phyloP scores from a whole-genome alignment of 192 early-diverging fungal species.

The Dissophora globulifera region DNA sequence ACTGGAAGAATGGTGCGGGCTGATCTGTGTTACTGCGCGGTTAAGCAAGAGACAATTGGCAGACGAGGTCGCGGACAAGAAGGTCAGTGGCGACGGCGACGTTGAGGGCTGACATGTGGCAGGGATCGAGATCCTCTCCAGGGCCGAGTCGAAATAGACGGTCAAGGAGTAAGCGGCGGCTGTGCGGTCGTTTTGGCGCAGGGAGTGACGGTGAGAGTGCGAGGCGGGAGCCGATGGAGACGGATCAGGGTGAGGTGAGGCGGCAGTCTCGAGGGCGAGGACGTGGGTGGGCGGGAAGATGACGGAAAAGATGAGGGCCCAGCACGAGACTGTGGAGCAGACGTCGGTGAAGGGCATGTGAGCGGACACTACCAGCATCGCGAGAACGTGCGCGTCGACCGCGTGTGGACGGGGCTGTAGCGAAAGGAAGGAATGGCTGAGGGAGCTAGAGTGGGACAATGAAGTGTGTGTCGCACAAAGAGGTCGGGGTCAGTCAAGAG shows the following conservation, averaged over 20 bases:
- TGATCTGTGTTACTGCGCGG: background rate
- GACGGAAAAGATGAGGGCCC: slow-evolving; percentile 46
- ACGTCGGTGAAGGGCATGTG: slow-evolving; percentile 48
- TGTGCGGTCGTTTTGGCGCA: background rate
- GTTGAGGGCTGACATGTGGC: slow-evolving; percentile 5
- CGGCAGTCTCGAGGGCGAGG: slow-evolving; percentile 1
- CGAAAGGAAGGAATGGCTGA: too few relatives aligned
- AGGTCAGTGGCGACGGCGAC: background rate
- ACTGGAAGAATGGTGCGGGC: background rate
- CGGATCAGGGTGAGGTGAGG: background rate
- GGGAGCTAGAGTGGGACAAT: too few relatives aligned
- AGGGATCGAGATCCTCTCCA: background rate
- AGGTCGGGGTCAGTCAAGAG: too few relatives aligned
- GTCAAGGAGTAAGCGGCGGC: slow-evolving; percentile 10
- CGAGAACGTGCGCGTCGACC: too few relatives aligned
- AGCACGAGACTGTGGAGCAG: slow-evolving; percentile 47
- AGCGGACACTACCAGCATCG: slow-evolving; percentile 17
- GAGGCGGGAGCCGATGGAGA: background rate
- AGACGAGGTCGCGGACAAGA: background rate
- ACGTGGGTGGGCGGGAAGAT: slow-evolving; percentile 30
- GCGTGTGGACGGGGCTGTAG: too few relatives aligned
- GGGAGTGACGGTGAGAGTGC: background rate
- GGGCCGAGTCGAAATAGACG: slow-evolving; percentile 27
- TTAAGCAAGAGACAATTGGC: background rate
- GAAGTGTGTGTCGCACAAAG: too few relatives aligned